A percentile compares a stretch with the other conserved stretches of the same genome.
Conservation (phyloP, 495 filamentous ascomycete genomes). For the Penicillium manginii region DNA sequence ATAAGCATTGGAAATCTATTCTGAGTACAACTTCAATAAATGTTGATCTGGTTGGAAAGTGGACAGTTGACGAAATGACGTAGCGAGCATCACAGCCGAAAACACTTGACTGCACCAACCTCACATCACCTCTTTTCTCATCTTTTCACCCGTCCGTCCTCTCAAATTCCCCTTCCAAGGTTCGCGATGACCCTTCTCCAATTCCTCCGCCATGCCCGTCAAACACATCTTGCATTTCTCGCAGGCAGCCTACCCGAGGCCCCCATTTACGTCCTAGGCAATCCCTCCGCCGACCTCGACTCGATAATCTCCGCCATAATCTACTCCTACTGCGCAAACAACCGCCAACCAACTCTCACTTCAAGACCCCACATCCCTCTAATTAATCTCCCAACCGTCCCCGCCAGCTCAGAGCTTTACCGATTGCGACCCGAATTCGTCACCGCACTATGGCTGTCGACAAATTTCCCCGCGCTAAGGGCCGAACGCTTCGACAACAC, state of each 20-base stretch:
- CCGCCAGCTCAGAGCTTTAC: slow-evolving; percentile 58
- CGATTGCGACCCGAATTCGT: slow-evolving; percentile 78
- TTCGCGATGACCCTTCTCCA: slow-evolving; percentile 38
- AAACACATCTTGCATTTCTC: slow-evolving; percentile 38
- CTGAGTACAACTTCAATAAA: too few relatives aligned
- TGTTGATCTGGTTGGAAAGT: too few relatives aligned
- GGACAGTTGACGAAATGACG: not conserved
- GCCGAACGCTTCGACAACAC: slow-evolving; percentile 36
- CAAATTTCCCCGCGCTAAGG: slow-evolving; percentile 30
- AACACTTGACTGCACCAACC: not conserved
- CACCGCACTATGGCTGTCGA: slow-evolving; percentile 46
- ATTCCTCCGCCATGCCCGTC: slow-evolving; percentile 43
- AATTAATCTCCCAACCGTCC: slow-evolving; percentile 68
- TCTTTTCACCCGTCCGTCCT: not conserved
- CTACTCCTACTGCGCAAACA: slow-evolving; percentile 75
- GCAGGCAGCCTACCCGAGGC: slow-evolving; percentile 32
- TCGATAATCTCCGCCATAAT: slow-evolving; percentile 86
- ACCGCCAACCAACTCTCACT: slow-evolving; percentile 46
- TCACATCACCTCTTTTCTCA: not conserved
- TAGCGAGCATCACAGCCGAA: not conserved
- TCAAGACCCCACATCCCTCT: slow-evolving; percentile 74
- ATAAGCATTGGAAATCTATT: too few relatives aligned
- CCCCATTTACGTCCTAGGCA: slow-evolving; percentile 52
- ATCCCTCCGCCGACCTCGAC: slow-evolving; percentile 75
- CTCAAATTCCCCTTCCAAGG: not conserved